These are phyloP conservation scores for Senna siamea DNA, from an alignment of 306 rosid genomes.

Conservation along the genomic window DNA sequence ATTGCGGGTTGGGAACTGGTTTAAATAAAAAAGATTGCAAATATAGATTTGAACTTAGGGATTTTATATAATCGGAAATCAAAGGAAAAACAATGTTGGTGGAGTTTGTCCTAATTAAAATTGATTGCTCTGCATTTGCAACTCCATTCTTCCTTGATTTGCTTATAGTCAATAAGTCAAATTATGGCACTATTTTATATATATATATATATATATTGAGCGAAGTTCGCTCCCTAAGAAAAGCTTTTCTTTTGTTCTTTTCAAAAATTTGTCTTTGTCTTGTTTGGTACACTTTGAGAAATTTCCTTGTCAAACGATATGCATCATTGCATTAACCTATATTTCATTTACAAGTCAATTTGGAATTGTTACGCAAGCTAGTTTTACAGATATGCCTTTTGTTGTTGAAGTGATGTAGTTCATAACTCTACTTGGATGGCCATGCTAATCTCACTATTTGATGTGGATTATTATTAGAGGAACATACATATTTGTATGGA, in stretches of 20 bases:
- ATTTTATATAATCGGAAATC: background rate
- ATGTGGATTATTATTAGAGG: too few species aligned
- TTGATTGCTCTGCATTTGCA: background rate
- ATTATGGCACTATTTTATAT: background rate
- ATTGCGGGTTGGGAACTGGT: slow-evolving; percentile 41
- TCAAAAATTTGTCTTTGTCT: background rate
- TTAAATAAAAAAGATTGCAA: background rate
- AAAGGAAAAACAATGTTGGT: slow-evolving; percentile 32
- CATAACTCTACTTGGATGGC: too few species aligned
- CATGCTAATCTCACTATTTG: too few species aligned
- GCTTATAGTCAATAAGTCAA: slow-evolving; percentile 22
- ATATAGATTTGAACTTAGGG: background rate
- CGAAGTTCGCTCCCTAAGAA: background rate
- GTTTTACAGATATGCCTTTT: too few species aligned
- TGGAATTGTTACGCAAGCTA: too few species aligned
- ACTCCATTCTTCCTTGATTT: slow-evolving; percentile 14
- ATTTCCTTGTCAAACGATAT: background rate
- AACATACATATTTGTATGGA: too few species aligned
- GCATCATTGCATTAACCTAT: background rate
- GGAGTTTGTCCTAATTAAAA: slow-evolving; percentile 42
- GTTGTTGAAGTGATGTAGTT: too few species aligned
- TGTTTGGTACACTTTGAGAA: background rate
- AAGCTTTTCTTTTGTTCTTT: background rate
- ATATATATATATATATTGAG: too few species aligned
- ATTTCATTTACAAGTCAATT: background rate